A percentile compares a stretch with the other conserved stretches of the same genome.
Conservation (phyloP, 2,329 filamentous ascomycete genomes). For the Trematosphaeria pertusa region DNA sequence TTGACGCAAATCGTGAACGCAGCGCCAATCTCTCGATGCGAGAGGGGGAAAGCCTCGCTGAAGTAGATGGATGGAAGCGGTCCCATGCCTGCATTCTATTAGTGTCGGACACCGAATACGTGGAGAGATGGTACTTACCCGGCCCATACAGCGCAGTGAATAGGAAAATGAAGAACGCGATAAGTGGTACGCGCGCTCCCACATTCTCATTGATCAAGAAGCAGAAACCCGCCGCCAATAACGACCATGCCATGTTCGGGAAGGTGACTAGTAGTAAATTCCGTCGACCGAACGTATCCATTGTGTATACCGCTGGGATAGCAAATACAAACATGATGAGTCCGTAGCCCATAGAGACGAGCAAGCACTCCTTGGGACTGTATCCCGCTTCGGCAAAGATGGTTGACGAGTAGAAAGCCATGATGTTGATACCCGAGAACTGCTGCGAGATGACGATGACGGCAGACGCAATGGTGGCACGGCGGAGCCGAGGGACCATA, state of each 20-base stretch:
- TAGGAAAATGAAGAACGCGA: slow-evolving; percentile 64
- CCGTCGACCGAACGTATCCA: slow-evolving; percentile 60
- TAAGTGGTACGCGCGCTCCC: slow-evolving; percentile 54
- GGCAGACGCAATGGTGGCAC: slow-evolving; percentile 76
- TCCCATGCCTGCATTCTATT: slow-evolving; percentile 50
- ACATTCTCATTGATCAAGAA: slow-evolving; percentile 55
- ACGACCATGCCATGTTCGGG: slow-evolving; percentile 57
- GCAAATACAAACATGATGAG: slow-evolving; percentile 65
- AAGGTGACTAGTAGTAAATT: slow-evolving; percentile 57
- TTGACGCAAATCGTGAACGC: slow-evolving; percentile 51
- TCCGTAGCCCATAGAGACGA: slow-evolving; percentile 64
- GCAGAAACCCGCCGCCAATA: slow-evolving; percentile 59
- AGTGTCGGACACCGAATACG: not conserved
- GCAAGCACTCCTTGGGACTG: slow-evolving; percentile 47
- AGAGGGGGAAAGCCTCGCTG: slow-evolving; percentile 73
- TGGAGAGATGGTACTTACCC: slow-evolving; percentile 12
- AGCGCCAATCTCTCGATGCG: slow-evolving; percentile 61
- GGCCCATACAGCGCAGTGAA: slow-evolving; percentile 32
- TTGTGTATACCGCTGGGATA: slow-evolving; percentile 64
- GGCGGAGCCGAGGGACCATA: slow-evolving; percentile 70
- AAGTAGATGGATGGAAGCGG: slow-evolving; percentile 56
- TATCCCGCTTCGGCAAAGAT: slow-evolving; percentile 56
- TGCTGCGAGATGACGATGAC: slow-evolving; percentile 76
- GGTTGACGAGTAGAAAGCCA: slow-evolving; percentile 58
- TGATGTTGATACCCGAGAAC: slow-evolving; percentile 60